Evolutionary conservation across 2,329 filamentous ascomycete species (phyloP).

Genomic region (Claviceps purpurea): DNA sequence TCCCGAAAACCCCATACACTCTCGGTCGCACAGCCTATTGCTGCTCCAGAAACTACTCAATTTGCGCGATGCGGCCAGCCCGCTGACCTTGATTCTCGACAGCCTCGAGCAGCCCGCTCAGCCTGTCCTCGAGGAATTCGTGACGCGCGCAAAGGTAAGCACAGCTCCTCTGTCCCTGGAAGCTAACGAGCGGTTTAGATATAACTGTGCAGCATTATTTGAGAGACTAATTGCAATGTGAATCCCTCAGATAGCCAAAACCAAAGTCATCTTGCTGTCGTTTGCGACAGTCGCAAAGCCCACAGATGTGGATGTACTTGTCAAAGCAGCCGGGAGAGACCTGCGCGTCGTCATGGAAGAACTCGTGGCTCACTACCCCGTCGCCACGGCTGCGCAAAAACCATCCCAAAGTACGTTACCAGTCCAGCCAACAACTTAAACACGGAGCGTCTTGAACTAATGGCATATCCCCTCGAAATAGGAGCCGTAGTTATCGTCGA

Average conservation of each 20-base stretch:
- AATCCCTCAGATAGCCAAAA: slow-evolving; percentile 38
- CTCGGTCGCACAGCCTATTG: slow-evolving; percentile 72
- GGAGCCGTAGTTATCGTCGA: slow-evolving; percentile 69
- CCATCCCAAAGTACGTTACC: slow-evolving; percentile 29
- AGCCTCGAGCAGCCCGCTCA: slow-evolving; percentile 67
- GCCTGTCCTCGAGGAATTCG: slow-evolving; percentile 60
- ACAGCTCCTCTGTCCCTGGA: not conserved
- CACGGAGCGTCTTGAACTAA: not conserved
- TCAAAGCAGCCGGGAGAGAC: slow-evolving; percentile 49
- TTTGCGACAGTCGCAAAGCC: slow-evolving; percentile 60
- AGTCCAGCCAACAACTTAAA: not conserved
- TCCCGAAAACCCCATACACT: slow-evolving; percentile 46
- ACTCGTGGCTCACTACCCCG: slow-evolving; percentile 38
- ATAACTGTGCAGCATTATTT: too few relatives aligned
- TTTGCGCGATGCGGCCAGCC: slow-evolving; percentile 65
- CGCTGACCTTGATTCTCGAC: slow-evolving; percentile 77
- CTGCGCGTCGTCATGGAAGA: slow-evolving; percentile 45
- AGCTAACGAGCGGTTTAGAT: too few relatives aligned
- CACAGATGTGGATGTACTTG: slow-evolving; percentile 50
- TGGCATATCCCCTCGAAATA: slow-evolving; percentile 19
- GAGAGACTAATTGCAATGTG: not conserved
- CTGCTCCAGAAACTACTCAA: slow-evolving; percentile 73
- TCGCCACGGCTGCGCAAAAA: slow-evolving; percentile 23
- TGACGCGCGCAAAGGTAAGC: slow-evolving; percentile 56
- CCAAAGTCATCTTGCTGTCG: slow-evolving; percentile 62